Conservation (phyloP, 2,329 filamentous ascomycete species). For the Curvularia spicifera region DNA sequence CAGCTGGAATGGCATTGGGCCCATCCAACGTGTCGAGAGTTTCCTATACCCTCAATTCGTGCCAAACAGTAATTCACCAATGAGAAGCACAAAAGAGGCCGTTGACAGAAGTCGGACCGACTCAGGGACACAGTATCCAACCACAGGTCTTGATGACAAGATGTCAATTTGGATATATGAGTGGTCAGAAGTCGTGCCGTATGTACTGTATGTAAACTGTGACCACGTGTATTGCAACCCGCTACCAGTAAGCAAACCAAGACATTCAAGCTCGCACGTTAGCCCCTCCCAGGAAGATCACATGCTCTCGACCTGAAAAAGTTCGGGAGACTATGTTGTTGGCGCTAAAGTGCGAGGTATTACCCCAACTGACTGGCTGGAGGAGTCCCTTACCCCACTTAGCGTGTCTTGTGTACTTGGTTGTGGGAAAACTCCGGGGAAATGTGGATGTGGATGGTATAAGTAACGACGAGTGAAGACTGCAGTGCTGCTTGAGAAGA, state of each 20-base stretch:
- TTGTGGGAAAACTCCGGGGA: slow-evolving; percentile 3
- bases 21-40: too few relatives aligned
- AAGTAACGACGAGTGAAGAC: neutral
- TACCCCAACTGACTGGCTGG: slow-evolving; percentile 19
- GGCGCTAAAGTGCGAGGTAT: slow-evolving; percentile 33
- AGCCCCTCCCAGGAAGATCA: neutral
- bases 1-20: neutral
- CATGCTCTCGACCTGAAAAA: neutral
- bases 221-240: neutral
- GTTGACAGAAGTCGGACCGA: slow-evolving; percentile 5
- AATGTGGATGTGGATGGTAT: neutral
- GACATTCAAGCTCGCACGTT: neutral
- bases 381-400: slow-evolving; percentile 23
- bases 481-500: neutral
- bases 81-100: neutral
- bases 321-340: neutral
- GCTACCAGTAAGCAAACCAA: neutral
- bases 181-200: slow-evolving; percentile 21
- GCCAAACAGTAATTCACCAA: neutral
- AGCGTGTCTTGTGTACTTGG: slow-evolving; percentile 11
- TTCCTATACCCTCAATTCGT: neutral
- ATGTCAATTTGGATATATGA: slow-evolving; percentile 2
- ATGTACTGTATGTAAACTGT: neutral
- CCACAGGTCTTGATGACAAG: neutral
- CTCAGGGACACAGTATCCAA: slow-evolving; percentile 3